A percentile compares a stretch with the other conserved stretches of the same genome.
Conservation (phyloP, 176 grass and related monocot genomes). For the Carex littledalei region DNA sequence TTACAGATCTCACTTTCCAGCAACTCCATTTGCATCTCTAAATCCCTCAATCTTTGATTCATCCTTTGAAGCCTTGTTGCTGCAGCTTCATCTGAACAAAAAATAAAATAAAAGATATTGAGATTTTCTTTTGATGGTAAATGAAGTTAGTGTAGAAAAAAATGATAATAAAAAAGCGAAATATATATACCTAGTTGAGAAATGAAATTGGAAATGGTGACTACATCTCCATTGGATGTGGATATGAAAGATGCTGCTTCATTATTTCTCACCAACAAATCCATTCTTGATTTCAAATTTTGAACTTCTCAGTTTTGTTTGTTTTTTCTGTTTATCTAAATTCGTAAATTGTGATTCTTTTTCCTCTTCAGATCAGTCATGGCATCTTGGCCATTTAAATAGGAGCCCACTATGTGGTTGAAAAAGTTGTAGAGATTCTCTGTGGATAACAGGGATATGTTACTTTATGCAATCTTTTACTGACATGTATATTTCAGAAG, state of each 20-base stretch:
- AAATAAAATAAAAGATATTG: no score
- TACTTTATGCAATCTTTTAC: neutral
- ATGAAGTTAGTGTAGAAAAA: neutral
- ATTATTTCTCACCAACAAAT: conserved; percentile 4
- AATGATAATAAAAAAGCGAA: neutral
- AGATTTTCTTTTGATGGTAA: neutral
- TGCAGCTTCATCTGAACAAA: conserved; percentile 13
- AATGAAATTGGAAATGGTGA: conserved; percentile 17
- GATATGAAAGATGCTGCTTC: neutral
- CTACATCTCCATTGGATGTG: conserved; percentile 2
- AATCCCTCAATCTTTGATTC: conserved; percentile 8
- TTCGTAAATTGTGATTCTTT: neutral
- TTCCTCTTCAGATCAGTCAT: neutral
- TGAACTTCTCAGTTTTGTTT: conserved; percentile 4
- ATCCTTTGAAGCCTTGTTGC: conserved; percentile 16
- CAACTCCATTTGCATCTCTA: conserved; percentile 27
- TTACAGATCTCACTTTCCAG: conserved; percentile 20
- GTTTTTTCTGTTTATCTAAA: neutral
- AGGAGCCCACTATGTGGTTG: neutral
- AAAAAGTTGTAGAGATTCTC: neutral
- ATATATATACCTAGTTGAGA: conserved; percentile 19
- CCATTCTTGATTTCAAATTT: conserved; percentile 16
- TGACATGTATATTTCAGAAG: neutral
- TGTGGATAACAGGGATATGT: neutral
- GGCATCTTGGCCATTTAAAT: conserved; percentile 2